Evolutionary conservation across 805 yeast genomes (phyloP).

Genomic region (Starmerella stigmatis): DNA sequence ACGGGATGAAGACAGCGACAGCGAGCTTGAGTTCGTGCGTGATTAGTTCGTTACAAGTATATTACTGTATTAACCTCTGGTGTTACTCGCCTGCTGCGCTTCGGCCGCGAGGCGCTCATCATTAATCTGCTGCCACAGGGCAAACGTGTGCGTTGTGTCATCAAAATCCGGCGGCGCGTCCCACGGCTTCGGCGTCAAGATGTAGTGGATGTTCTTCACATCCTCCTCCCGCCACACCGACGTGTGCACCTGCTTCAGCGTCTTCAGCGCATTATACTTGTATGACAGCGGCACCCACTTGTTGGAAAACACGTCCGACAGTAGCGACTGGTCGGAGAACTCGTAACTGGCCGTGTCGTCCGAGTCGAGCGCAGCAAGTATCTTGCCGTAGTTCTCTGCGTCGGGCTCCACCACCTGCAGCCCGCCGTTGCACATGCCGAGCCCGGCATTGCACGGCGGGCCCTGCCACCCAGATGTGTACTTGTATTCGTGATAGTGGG

Average conservation of each 20-base stretch:
- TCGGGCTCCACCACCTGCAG: conserved; percentile 42
- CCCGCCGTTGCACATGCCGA: conserved; percentile 51
- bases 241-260: conserved; percentile 38
- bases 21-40: conserved; percentile 21
- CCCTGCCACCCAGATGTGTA: conserved; percentile 30
- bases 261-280: conserved; percentile 48
- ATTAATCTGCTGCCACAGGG: conserved; percentile 42
- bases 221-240: conserved; percentile 40
- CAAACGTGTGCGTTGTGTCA: conserved; percentile 41
- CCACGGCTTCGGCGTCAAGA: conserved; percentile 55
- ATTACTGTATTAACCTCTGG: not conserved
- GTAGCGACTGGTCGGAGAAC: conserved; percentile 50
- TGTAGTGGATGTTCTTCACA: conserved; percentile 50
- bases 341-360: conserved; percentile 36
- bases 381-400: conserved; percentile 32
- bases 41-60: not conserved
- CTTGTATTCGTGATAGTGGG: conserved; percentile 30
- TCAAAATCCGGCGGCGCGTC: conserved; percentile 29
- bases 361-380: conserved; percentile 36
- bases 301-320: conserved; percentile 43
- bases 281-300: conserved; percentile 45
- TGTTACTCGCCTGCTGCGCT: not conserved
- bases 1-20: conserved; percentile 16
- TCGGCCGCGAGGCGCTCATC: conserved; percentile 19
- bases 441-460: conserved; percentile 36